These are phyloP conservation scores for Neofusicoccum laricinum DNA, from an alignment of 2,329 filamentous ascomycete genomes.

Conservation along the genomic window DNA sequence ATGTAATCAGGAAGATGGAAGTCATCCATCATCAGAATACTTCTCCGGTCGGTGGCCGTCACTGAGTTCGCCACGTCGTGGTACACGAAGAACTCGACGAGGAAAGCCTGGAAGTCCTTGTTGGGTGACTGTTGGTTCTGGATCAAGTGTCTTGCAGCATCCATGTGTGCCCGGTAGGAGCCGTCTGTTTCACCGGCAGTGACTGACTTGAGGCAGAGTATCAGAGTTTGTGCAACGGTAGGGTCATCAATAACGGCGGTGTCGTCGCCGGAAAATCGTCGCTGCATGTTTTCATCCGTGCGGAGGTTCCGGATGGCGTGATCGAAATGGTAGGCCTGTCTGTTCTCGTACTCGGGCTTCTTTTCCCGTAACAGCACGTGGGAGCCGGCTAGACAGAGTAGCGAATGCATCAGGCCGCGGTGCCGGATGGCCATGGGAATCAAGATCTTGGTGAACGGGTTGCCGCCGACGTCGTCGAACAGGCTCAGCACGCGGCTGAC, in stretches of 20 bases:
- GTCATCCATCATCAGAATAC: slow-evolving; percentile 52
- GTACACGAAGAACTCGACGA: slow-evolving; percentile 79
- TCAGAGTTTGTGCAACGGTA: slow-evolving; percentile 60
- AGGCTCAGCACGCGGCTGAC: slow-evolving; percentile 80
- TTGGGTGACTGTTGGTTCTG: slow-evolving; percentile 58
- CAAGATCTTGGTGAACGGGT: slow-evolving; percentile 82
- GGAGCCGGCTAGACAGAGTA: slow-evolving; percentile 77
- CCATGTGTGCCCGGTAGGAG: slow-evolving; percentile 76
- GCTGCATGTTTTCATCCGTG: slow-evolving; percentile 29
- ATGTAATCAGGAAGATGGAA: slow-evolving; percentile 55
- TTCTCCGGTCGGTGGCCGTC: slow-evolving; percentile 53
- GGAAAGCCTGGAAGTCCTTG: slow-evolving; percentile 68
- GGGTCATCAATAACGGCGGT: slow-evolving; percentile 52
- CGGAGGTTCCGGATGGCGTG: slow-evolving; percentile 39
- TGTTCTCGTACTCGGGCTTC: slow-evolving; percentile 50
- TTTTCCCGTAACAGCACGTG: slow-evolving; percentile 59
- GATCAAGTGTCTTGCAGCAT: slow-evolving; percentile 72
- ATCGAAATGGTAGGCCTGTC: slow-evolving; percentile 55
- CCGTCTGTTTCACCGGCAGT: slow-evolving; percentile 61
- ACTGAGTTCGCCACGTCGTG: slow-evolving; percentile 63
- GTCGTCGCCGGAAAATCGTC: slow-evolving; percentile 34
- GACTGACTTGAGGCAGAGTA: slow-evolving; percentile 59
- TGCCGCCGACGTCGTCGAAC: slow-evolving; percentile 69
- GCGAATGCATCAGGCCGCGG: slow-evolving; percentile 83
- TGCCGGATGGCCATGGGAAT: slow-evolving; percentile 78